Evolutionary conservation across 2,329 filamentous ascomycete genomes (phyloP).

Genomic region (Cladosporium sp.): DNA sequence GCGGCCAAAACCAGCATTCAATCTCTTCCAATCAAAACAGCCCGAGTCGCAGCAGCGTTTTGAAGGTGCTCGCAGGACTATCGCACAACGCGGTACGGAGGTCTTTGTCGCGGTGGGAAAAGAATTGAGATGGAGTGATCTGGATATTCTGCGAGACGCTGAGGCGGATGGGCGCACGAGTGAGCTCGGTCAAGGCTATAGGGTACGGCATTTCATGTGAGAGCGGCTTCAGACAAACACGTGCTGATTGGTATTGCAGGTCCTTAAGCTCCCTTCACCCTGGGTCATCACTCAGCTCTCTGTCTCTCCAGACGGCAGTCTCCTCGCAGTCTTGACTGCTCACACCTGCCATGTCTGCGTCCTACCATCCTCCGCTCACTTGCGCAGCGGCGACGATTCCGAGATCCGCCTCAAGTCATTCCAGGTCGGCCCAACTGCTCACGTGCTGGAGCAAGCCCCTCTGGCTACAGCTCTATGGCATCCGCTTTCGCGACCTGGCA

Average conservation of each 20-base stretch:
- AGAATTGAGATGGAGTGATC: slow-evolving; percentile 88
- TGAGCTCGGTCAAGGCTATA: slow-evolving; percentile 27
- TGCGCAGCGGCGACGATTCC: slow-evolving; percentile 67
- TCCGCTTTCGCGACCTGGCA: slow-evolving; percentile 74
- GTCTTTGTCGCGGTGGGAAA: slow-evolving; percentile 86
- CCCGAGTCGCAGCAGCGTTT: slow-evolving; percentile 23
- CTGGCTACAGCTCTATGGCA: slow-evolving; percentile 88
- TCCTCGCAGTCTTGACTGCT: slow-evolving; percentile 80
- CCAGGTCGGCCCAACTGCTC: slow-evolving; percentile 88
- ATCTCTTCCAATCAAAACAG: slow-evolving; percentile 64
- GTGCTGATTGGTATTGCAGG: slow-evolving; percentile 48
- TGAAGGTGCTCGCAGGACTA: slow-evolving; percentile 58
- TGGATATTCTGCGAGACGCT: slow-evolving; percentile 73
- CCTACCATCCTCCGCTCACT: slow-evolving; percentile 77
- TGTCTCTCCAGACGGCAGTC: slow-evolving; percentile 79
- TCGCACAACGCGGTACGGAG: slow-evolving; percentile 81
- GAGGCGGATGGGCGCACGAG: slow-evolving; percentile 23
- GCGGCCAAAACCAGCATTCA: slow-evolving; percentile 72
- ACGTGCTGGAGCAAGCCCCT: slow-evolving; percentile 81
- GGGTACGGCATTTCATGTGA: slow-evolving; percentile 25
- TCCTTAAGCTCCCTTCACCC: slow-evolving; percentile 74
- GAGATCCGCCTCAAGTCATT: slow-evolving; percentile 81
- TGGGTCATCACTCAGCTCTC: slow-evolving; percentile 82
- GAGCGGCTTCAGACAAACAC: background rate
- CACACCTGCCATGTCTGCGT: slow-evolving; percentile 86